Base-by-base conservation (phyloP, 768 basidiomycete genomes). In the Pholiota molesta region DNA sequence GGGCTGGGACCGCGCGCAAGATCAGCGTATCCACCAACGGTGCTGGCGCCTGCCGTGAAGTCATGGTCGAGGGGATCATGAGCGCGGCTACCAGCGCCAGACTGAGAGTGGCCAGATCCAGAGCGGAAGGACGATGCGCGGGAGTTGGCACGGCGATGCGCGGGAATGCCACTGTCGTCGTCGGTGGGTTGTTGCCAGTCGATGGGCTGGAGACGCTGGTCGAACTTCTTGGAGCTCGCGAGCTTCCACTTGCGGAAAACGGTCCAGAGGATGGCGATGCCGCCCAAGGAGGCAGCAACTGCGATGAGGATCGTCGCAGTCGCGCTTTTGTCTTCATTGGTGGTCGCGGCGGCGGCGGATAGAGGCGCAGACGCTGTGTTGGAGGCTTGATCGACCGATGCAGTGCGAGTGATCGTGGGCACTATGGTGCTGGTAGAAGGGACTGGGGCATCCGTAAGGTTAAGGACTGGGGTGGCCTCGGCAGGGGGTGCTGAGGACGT, bases 171-270 rank as follows among this genome's bases (percentile, higher is more conserved):
- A 59, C 84, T 81, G 8, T 82, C 72, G 37, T 70, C 82, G 3
- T 77, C 77, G 57, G 71, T 76, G 49, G 83, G 81, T n/a, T 91
- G 91, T 70, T 90, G 86, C 92, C 91, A 95, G 77, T 94, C 88
- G 71, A 95, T 92, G 62, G 94, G 93, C 62, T 90, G 86, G 78
- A 96, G 85, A 66, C 93, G 91, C 63, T 87, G 86, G 68, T 92
- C 90, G 72, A 95, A 95, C 68, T 85, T 83, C 70, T 85, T 81
- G 31, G 93, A 94, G 60, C 90, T 86, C 57, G 85, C 86, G 70
- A 95, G 87, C 78, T 94, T 94, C 90, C 92, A 94, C 75, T 95
- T 94, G 78, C 94, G 89, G 81, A 95, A 91, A 70, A 94, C 77
- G 52, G 93, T 95, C 94, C 94, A 96, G 64, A 90, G 79, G 66